Evolutionary conservation across 257 asterid species (phyloP).

Genomic region (Nicotiana tomentosiformis): DNA sequence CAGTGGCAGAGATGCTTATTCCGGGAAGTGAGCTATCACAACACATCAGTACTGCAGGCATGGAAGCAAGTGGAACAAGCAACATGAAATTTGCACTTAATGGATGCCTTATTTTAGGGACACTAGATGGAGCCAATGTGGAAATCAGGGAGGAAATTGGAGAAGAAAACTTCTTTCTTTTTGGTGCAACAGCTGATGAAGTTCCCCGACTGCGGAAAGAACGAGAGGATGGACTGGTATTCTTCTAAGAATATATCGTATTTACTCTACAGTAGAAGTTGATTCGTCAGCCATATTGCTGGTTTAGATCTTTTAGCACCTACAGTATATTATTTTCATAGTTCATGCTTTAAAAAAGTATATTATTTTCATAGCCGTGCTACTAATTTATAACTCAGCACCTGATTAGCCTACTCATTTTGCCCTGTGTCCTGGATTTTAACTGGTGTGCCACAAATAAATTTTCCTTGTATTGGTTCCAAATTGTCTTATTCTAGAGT

Average conservation of each 20-base stretch:
- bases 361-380: neutral
- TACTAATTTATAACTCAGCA: neutral
- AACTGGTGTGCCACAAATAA: neutral
- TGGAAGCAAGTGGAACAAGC: conserved; percentile 99
- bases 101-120: conserved; percentile 96
- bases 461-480: neutral
- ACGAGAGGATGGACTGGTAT: conserved; percentile 86
- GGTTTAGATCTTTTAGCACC: neutral
- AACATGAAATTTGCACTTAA: conserved; percentile 98
- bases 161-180: conserved; percentile 80
- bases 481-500: neutral
- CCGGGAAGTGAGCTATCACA: conserved; percentile 99
- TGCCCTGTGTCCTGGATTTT: neutral
- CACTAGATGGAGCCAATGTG: conserved; percentile 97
- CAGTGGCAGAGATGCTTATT: conserved; percentile 97
- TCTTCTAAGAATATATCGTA: neutral
- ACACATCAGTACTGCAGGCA: conserved; percentile 98
- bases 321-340: neutral
- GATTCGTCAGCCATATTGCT: neutral
- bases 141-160: conserved; percentile 98
- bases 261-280: neutral
- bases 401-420: neutral
- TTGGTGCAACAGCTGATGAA: conserved; percentile 92
- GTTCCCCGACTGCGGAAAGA: conserved; percentile 85
- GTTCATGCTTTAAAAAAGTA: neutral